These are phyloP conservation scores for Lasiodiplodia sp. DNA, from an alignment of 2,329 filamentous ascomycete genomes.

Conservation along the genomic window DNA sequence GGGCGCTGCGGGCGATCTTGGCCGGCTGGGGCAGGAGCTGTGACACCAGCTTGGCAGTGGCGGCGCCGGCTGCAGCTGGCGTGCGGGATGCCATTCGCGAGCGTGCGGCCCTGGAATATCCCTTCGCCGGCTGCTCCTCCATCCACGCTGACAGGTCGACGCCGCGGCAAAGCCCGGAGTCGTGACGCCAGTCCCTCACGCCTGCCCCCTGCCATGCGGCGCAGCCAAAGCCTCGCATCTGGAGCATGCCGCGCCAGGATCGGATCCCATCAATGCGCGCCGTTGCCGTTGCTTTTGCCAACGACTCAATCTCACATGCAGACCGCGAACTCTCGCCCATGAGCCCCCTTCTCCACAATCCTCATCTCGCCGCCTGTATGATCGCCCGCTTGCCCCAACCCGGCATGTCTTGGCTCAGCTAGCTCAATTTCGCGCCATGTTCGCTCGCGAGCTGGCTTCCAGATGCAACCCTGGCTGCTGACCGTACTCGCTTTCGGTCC, in stretches of 20 bases:
- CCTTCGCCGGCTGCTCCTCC: conserved; percentile 16
- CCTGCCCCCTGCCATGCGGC: conserved; percentile 14
- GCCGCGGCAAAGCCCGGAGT: conserved; percentile 9
- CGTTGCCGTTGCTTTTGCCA: conserved; percentile 20
- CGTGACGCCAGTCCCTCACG: conserved; percentile 7
- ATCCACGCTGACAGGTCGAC: conserved; percentile 3
- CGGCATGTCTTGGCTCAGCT: conserved; percentile 22
- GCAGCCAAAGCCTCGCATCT: conserved; percentile 8
- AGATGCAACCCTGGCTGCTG: conserved; percentile 29
- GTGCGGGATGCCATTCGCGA: conserved; percentile 26
- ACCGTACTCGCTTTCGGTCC: conserved; percentile 17
- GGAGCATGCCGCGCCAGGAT: conserved; percentile 26
- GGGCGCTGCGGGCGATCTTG: conserved; percentile 26
- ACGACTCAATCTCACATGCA: conserved; percentile 13
- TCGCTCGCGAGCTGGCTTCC: conserved; percentile 2
- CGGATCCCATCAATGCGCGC: conserved; percentile 26
- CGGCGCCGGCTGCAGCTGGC: conserved; percentile 27
- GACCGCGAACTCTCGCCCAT: background rate
- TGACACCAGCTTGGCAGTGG: conserved; percentile 29
- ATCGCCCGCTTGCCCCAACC: conserved; percentile 25
- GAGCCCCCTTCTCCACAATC: conserved; percentile 28
- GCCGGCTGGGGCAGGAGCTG: conserved; percentile 20
- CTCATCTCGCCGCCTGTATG: conserved; percentile 24
- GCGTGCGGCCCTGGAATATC: conserved; percentile 24
- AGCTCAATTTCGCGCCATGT: conserved; percentile 16